These are phyloP conservation scores for Scheffersomyces insectosa DNA, from an alignment of 1,139 yeast genomes.

Conservation along the genomic window DNA sequence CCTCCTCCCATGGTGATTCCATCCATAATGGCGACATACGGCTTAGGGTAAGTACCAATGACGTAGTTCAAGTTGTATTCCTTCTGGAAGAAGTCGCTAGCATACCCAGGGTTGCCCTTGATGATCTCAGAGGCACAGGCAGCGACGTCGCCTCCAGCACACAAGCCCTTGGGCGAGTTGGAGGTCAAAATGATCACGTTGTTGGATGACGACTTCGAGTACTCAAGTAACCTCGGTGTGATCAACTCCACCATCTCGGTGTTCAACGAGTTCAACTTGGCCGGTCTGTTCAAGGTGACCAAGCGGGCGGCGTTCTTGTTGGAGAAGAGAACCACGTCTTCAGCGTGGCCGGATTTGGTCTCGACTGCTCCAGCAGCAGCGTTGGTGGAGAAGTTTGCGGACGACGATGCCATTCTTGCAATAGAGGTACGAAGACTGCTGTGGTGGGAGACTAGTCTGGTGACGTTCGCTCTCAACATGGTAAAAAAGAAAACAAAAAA, in stretches of 20 bases:
- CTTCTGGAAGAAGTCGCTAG: conserved; percentile 67
- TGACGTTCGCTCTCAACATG: conserved; percentile 10
- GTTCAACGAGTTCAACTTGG: conserved; percentile 83
- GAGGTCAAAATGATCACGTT: conserved; percentile 72
- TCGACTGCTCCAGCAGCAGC: not conserved
- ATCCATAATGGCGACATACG: conserved; percentile 79
- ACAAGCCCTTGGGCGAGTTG: conserved; percentile 61
- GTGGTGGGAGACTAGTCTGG: conserved; percentile 1
- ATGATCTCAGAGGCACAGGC: conserved; percentile 60
- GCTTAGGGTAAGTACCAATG: conserved; percentile 80
- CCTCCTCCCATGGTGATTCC: conserved; percentile 99
- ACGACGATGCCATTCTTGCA: no score
- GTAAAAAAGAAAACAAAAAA: conserved; percentile 5
- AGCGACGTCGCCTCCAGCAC: conserved; percentile 96
- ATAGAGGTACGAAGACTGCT: no score
- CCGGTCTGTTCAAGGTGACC: conserved; percentile 75
- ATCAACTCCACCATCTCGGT: conserved; percentile 76
- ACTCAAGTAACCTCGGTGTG: conserved; percentile 73
- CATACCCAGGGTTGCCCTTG: conserved; percentile 49
- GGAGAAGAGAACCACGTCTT: conserved; percentile 59
- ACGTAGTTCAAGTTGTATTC: conserved; percentile 84
- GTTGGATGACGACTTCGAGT: conserved; percentile 65
- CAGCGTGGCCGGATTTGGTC: conserved; percentile 28
- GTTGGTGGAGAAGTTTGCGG: no score
- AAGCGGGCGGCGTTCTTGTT: conserved; percentile 70